These are phyloP conservation scores for Cucumis cinereus DNA, from an alignment of 306 rosid species.

Conservation along the genomic window DNA sequence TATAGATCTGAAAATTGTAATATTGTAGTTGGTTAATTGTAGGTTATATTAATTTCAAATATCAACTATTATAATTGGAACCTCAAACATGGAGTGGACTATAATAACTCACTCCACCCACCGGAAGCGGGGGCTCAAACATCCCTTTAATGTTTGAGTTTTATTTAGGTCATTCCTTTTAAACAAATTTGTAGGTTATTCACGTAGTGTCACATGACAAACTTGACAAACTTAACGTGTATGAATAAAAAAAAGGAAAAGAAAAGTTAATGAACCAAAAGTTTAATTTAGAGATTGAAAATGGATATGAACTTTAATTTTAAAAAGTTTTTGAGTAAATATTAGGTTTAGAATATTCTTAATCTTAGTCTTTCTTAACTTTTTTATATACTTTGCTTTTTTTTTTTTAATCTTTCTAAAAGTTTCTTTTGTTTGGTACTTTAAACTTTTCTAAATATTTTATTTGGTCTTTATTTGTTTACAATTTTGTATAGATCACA, in stretches of 20 bases:
- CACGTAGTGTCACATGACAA: too few relatives aligned
- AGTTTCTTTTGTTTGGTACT: background rate
- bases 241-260: background rate
- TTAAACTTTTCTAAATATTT: background rate
- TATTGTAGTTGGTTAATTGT: too few relatives aligned
- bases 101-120: too few relatives aligned
- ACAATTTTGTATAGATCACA: background rate
- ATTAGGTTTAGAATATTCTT: background rate
- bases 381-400: background rate
- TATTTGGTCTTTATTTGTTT: background rate
- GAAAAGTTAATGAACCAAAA: background rate
- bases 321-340: background rate
- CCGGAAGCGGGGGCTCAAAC: too few relatives aligned
- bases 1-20: too few relatives aligned
- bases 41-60: too few relatives aligned
- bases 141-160: too few relatives aligned
- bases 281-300: background rate
- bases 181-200: too few relatives aligned
- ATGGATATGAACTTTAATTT: background rate
- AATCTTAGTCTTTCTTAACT: background rate
- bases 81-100: too few relatives aligned
- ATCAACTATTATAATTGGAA: too few relatives aligned
- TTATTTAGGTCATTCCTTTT: too few relatives aligned
- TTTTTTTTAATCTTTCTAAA: background rate
- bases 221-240: too few relatives aligned